Base-by-base conservation (phyloP, 2,329 filamentous ascomycete species). In the Ilyonectria sp. region DNA sequence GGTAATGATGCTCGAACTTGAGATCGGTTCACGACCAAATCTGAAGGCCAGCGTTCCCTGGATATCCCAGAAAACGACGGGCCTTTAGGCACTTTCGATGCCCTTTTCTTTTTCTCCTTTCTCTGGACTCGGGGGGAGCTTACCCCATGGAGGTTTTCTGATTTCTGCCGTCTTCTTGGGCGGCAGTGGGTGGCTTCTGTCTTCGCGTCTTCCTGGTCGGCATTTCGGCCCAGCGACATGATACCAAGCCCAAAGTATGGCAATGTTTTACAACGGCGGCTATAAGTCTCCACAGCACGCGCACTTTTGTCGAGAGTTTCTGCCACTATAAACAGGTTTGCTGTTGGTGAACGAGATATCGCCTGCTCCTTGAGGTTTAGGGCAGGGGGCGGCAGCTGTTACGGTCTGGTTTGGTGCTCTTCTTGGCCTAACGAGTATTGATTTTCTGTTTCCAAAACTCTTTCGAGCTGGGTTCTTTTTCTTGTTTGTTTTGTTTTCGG, bases 141-240 rank as follows among this genome's bases (percentile, higher is more conserved):
- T 56, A 33, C 31, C 60, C 53, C 37, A 49, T 43, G 46, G n/a
- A 23, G 59, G 54, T 58, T 47, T 43, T 47, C 21, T 62, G 15
- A n/a, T 44, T 58, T 54, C n/a, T 19, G 29, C 31, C 31, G n/a
- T 44, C 47, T 29, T n/a, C 8, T 44, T 67, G 21, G 37, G 23
- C 33, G 40, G 59, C 35, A 47, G 46, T 57, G 35, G 46, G 64
- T 26, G 58, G 59, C 47, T 63, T 63, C 59, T 63, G 53, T 33
- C 60, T 59, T 63, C 60, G 35, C 53, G 46, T 58, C 58, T 65
- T 60, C 37, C 33, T 40, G 49, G 21, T 23, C 37, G 26, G 47
- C 43, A 58, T 54, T 63, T 49, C 43, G 54, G 43, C 59, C 49
- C 19, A 58, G 52, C 53, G 53, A 40, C 46, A 58, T 63, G 53